Percentiles rank a stretch among this genome's conserved stretches.
Evolutionary conservation across 1,284 basidiomycete species (phyloP).

Genomic region (Leccinum pachyderme): DNA sequence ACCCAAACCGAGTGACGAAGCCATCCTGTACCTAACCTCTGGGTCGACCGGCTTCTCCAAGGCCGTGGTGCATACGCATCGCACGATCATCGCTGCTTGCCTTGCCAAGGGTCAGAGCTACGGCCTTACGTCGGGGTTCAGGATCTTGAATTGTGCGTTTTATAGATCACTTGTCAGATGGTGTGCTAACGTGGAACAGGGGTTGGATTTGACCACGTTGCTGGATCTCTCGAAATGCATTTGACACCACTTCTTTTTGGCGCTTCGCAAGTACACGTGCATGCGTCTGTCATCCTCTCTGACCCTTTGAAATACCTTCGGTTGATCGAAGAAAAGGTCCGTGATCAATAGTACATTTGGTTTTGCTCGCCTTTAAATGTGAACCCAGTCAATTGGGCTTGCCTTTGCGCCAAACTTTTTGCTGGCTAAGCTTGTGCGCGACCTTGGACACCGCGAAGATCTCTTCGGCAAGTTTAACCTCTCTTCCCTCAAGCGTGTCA

Average conservation of each 20-base stretch:
- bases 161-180: background rate
- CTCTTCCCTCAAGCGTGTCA: background rate
- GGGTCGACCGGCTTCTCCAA: conserved; percentile 30
- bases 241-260: background rate
- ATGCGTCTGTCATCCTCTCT: conserved; percentile 23
- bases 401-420: conserved; percentile 45
- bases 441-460: conserved; percentile 15
- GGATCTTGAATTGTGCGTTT: conserved; percentile 31
- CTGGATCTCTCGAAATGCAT: background rate
- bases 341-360: background rate
- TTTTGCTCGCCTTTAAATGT: background rate
- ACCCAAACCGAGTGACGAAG: conserved; percentile 26
- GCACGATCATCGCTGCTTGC: conserved; percentile 28
- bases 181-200: background rate
- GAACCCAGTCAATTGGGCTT: conserved; percentile 25
- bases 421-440: conserved; percentile 37
- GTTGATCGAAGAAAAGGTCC: conserved; percentile 30
- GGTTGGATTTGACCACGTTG: background rate
- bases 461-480: background rate
- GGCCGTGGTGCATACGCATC: conserved; percentile 27
- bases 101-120: conserved; percentile 24
- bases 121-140: conserved; percentile 24
- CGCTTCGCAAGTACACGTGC: background rate
- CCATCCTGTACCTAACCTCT: conserved; percentile 28
- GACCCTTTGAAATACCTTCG: conserved; percentile 27